A percentile compares a stretch with the other conserved stretches of the same genome.
Evolutionary conservation across 805 yeast species (phyloP).

Genomic region (Pichia cephalocereana): DNA sequence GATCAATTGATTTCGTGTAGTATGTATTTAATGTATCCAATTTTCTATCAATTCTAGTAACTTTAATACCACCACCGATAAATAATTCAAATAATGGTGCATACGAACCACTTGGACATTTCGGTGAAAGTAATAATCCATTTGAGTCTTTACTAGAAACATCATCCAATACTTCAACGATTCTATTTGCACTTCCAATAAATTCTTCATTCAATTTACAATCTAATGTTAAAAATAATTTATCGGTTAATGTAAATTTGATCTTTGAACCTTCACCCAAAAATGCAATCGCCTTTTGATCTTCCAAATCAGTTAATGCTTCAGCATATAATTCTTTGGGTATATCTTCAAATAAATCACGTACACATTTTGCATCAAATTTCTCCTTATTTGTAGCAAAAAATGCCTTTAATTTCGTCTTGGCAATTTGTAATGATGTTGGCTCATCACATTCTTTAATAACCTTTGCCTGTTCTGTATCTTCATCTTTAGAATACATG

Average conservation of each 20-base stretch:
- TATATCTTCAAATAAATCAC: conserved; percentile 33
- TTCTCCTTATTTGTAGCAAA: conserved; percentile 44
- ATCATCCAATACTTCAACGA: conserved; percentile 32
- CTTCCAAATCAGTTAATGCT: conserved; percentile 44
- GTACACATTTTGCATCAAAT: conserved; percentile 39
- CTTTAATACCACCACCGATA: conserved; percentile 30
- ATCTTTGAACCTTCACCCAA: conserved; percentile 40
- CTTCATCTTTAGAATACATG: conserved; percentile 24
- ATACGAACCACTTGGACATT: conserved; percentile 55
- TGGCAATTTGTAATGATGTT: conserved; percentile 26
- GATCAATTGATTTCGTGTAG: conserved; percentile 67
- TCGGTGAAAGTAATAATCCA: conserved; percentile 46
- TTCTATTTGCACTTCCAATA: conserved; percentile 37
- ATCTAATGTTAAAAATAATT: conserved; percentile 31
- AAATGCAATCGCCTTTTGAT: conserved; percentile 46
- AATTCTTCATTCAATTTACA: conserved; percentile 31
- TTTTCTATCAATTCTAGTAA: conserved; percentile 48
- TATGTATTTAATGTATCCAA: conserved; percentile 49
- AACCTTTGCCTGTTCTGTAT: conserved; percentile 6
- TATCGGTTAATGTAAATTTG: conserved; percentile 50
- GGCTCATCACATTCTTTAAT: conserved; percentile 11
- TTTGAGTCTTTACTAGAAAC: conserved; percentile 23
- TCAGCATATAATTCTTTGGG: conserved; percentile 39
- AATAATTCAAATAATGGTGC: conserved; percentile 50
- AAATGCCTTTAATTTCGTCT: conserved; percentile 42